Base-by-base conservation (phyloP, 192 early-diverging fungal genomes). In the Linnemannia hyalina region DNA sequence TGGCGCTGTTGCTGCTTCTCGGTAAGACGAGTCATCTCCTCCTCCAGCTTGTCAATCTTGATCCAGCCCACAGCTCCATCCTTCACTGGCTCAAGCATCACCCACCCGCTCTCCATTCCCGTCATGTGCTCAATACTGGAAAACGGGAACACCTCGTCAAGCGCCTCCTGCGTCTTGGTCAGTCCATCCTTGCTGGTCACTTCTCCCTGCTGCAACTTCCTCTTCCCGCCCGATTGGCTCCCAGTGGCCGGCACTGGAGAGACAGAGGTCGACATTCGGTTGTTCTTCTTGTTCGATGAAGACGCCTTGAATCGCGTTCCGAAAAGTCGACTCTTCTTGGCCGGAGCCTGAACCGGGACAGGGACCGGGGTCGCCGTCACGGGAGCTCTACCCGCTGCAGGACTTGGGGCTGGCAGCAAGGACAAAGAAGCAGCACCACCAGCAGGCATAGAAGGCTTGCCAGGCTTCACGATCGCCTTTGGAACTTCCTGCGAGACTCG, bases 61-160 rank as follows among this genome's bases (percentile, higher is more conserved):
- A 86, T 73, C 84, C 84, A 86, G 0, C 84, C 84, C 2, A 86
- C 84, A 6, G 84, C 84, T 40, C 84, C 84, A 36, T 86, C 84
- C 76, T 81, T 76, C 29, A 81, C 84, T 13, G 84, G 84, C 42
- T 86, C 84, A 13, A 86, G 52, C 84, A 86, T 86, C 6, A 86
- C 84, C 84, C 84, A 86, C 7, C 72, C 84, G 42, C 84, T 86
- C 46, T 86, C 84, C 35, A 70, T 71, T 6, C 84, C 84, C 7
- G 84, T 42, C 78, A 73, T 81, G 54, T 86, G 84, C n/a, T 86
- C 84, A 20, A 81, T 65, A 40, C 68, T 73, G 3, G 68, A 81
- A 79, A 79, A 86, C 4, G 84, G 84, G 76, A 86, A 86, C 11
- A 86, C 78, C 76, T 86, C 84, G 46, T 86, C 84, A 63, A 81